These are phyloP conservation scores for Cryphonectria nitschkei DNA, from an alignment of 2,329 filamentous ascomycete genomes.

Conservation along the genomic window DNA sequence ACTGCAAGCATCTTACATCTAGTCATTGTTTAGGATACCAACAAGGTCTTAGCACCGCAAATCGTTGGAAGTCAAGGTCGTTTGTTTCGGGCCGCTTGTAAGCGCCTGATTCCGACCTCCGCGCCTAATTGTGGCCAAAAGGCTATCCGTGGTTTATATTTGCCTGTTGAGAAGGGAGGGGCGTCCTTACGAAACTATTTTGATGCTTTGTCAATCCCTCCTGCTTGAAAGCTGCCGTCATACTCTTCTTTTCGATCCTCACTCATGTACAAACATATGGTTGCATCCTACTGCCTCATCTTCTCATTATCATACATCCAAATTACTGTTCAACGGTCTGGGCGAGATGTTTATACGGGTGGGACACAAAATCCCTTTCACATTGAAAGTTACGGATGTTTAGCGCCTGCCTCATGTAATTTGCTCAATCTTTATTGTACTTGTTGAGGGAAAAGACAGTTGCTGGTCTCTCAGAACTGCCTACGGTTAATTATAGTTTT, in stretches of 20 bases:
- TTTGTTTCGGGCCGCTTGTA: background rate
- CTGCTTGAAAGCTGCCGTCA: background rate
- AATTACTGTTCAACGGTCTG: background rate
- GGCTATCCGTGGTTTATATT: background rate
- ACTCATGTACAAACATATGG: background rate
- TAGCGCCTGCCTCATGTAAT: background rate
- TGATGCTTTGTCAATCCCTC: background rate
- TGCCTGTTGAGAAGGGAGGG: background rate
- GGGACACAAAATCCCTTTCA: background rate
- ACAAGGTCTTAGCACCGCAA: background rate
- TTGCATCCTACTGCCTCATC: background rate
- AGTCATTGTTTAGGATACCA: background rate
- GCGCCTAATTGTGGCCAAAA: slow-evolving; percentile 3
- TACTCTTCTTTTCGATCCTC: background rate
- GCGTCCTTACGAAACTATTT: background rate
- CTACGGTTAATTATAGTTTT: no score
- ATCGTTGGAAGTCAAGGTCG: background rate
- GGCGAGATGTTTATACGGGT: background rate
- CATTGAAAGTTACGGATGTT: background rate
- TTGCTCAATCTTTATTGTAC: no score
- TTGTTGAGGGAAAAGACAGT: no score
- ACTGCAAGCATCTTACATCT: background rate
- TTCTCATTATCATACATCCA: background rate
- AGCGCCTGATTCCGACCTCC: background rate
- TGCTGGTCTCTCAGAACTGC: no score